Evolutionary conservation across 371 early-diverging fungal genomes (phyloP).

Genomic region (Saksenaea oblongispora): DNA sequence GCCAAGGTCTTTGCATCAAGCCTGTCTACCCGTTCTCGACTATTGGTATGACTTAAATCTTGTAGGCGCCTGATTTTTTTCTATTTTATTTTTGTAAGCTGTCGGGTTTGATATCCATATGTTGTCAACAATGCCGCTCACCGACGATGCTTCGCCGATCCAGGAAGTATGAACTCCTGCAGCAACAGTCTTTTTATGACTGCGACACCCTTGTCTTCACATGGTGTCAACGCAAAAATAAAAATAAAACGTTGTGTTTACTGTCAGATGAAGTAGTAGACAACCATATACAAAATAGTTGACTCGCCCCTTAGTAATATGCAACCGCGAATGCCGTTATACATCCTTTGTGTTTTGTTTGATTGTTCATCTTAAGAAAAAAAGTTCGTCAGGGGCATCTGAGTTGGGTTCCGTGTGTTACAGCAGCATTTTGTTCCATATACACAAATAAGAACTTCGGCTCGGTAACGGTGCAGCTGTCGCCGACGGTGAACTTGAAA

Average conservation of each 20-base stretch:
- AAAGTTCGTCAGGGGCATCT: background rate
- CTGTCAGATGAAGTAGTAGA: background rate
- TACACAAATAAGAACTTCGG: conserved; percentile 3
- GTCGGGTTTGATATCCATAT: background rate
- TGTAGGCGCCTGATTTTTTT: background rate
- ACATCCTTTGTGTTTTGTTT: background rate
- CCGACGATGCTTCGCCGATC: conserved; percentile 6
- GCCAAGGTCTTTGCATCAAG: background rate
- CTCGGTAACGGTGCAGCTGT: background rate
- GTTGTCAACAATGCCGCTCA: conserved; percentile 4
- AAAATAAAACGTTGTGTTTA: background rate
- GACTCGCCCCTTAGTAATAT: background rate
- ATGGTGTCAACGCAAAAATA: background rate
- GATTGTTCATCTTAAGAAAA: background rate
- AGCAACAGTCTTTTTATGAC: conserved; percentile 1
- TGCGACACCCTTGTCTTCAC: conserved; percentile 1
- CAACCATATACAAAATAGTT: background rate
- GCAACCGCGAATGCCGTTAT: background rate
- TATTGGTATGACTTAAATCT: background rate
- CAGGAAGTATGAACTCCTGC: conserved; percentile 5
- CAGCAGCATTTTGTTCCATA: background rate
- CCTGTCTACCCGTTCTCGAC: background rate
- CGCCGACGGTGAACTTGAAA: background rate
- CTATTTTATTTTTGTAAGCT: background rate
- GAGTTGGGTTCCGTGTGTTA: background rate